Evolutionary conservation across 1,284 basidiomycete genomes (phyloP).

Genomic region (Leccinum pseudoinsigne): DNA sequence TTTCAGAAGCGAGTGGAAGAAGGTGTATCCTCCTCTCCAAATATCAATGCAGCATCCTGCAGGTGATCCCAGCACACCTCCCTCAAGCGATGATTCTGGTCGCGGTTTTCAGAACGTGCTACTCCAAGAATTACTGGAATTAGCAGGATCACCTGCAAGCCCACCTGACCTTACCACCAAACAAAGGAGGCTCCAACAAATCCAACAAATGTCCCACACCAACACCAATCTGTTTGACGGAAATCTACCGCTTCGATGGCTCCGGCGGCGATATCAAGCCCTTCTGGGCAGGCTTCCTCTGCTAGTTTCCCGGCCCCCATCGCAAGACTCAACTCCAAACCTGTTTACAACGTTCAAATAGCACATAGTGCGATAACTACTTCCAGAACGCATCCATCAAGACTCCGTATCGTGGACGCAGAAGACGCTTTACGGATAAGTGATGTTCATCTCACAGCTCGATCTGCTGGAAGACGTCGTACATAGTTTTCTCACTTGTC

Average conservation of each 20-base stretch:
- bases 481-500: background rate
- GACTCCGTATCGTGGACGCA: constrained; percentile 28
- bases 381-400: constrained; percentile 18
- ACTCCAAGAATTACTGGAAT: constrained; percentile 46
- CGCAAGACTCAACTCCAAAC: constrained; percentile 6
- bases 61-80: constrained; percentile 5
- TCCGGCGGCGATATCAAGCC: constrained; percentile 64
- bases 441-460: constrained; percentile 12
- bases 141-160: constrained; percentile 39
- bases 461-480: constrained; percentile 1
- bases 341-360: constrained; percentile 33
- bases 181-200: constrained; percentile 8
- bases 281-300: constrained; percentile 60
- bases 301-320: constrained; percentile 38
- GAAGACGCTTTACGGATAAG: constrained; percentile 39
- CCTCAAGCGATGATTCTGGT: constrained; percentile 27
- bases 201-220: constrained; percentile 1
- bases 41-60: constrained; percentile 26
- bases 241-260: constrained; percentile 53
- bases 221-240: constrained; percentile 20
- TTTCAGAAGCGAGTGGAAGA: constrained; percentile 55
- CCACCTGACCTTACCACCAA: constrained; percentile 10
- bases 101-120: constrained; percentile 46
- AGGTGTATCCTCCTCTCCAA: constrained; percentile 59
- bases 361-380: constrained; percentile 29